These are phyloP conservation scores for Trifolium pratense DNA, from an alignment of 306 rosid genomes.

Conservation along the genomic window DNA sequence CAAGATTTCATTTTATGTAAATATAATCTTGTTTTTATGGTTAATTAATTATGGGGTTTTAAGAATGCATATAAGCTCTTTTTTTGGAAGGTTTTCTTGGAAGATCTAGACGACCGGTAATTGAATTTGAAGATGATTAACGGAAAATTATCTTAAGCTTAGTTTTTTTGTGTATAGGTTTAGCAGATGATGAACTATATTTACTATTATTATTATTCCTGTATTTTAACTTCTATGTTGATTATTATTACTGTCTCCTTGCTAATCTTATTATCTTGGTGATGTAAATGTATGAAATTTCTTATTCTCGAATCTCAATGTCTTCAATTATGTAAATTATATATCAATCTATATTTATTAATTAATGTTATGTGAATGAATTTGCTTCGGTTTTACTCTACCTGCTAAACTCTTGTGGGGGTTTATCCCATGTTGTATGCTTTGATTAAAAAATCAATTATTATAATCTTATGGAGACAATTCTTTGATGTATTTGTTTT, in stretches of 20 bases:
- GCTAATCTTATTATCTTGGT: constrained; percentile 34
- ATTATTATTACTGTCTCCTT: constrained; percentile 18
- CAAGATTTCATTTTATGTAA: constrained; percentile 40
- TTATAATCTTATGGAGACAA: neutral
- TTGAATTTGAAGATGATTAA: constrained; percentile 11
- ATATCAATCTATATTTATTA: constrained; percentile 3
- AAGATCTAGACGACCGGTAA: constrained; percentile 25
- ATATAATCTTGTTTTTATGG: constrained; percentile 36
- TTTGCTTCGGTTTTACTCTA: neutral
- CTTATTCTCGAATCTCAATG: constrained; percentile 2
- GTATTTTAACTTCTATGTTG: constrained; percentile 26
- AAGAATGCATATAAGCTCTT: constrained; percentile 3
- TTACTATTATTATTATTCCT: neutral
- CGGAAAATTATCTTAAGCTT: constrained; percentile 25
- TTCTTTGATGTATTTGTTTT: neutral
- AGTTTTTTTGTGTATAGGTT: constrained; percentile 31
- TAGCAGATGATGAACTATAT: constrained; percentile 30
- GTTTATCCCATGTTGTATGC: neutral
- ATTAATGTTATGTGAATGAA: neutral
- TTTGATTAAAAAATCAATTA: neutral
- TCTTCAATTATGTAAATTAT: neutral
- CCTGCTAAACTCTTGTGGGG: neutral
- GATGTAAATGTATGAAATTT: constrained; percentile 47
- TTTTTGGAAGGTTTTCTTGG: constrained; percentile 28
- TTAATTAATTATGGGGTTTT: constrained; percentile 33